Evolutionary conservation across 179 eudicot genomes (phyloP), one percentile per base, ranked within the genome.

Genomic region (Actinidia arguta): DNA sequence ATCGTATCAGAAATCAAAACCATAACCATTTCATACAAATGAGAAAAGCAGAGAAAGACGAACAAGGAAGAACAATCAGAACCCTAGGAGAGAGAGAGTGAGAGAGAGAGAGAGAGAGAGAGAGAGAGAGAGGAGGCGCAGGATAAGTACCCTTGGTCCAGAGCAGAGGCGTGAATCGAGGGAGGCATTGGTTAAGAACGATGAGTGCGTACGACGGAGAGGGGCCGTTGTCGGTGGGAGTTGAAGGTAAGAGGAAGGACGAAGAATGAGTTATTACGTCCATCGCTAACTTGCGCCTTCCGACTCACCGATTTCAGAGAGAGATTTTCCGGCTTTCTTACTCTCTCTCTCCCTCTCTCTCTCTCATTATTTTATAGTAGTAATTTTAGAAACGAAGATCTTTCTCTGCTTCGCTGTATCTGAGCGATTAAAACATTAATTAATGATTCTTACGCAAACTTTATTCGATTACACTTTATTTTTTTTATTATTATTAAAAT

Each of bases 141-240:
- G n/a, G n/a, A n/a, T n/a, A n/a, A 62, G 72, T 85, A 94, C 97
- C 91, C 90, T 90, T 92, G 31, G 92, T 78, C 99, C 99, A 96
- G 3, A 95, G 90, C 12, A 93, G 87, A 69, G 97, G 98, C 78
- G 92, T 77, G 87, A 95, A 94, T 4, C 89, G 89, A 47, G 99
- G 99, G 73, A 95, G 93, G 83, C 88, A 91, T 68, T 92, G 99
- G 87, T 95, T 95, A 58, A 95, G 99, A 9, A 95, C 71, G 59
- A 95, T 89, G 51, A 95, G 91, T 8, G 93, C 94, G 89, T 93
- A 94, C 0, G 83, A 82, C 12, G 80, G 88, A 47, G 87, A 64
- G 59, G 83, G 61, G 39, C 64, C 76, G 63, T 76, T 59, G 52
- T 81, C 83, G 63, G 90, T 46, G 2, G 88, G 64, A 27, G 64